Base-by-base conservation (phyloP, 371 early-diverging fungal species). In the Mucor saturninus region DNA sequence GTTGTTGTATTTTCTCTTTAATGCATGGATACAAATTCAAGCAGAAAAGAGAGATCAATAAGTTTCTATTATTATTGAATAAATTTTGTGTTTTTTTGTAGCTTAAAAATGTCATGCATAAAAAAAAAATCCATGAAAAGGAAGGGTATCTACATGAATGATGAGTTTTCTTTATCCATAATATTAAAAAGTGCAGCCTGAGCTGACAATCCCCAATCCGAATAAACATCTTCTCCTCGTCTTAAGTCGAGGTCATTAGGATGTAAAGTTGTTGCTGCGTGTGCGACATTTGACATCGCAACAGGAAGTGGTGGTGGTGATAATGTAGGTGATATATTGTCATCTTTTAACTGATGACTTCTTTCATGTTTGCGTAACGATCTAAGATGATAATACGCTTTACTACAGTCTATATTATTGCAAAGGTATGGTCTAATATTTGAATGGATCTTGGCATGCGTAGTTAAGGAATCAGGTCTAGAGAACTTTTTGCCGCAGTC, bases 401-500 rank as follows among this genome's bases (percentile, higher is more conserved):
- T 87, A 5, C 79, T 77, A 65, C 90, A 88, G 13, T 75, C 76
- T 10, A 77, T 67, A 32, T 75, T 58, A 10, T 68, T 60, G 63
- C 90, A 90, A n/a, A 81, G 63, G 57, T 79, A 88, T 3, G 90
- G 90, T 37, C 88, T 79, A 56, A 87, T 67, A 54, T 86, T 86
- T 30, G 87, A 88, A 64, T 93, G 94, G 2, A 92, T 92, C 69
- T 91, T 90, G 37, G 89, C 80, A 57, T 94, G 94, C 29, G 92
- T 92, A 56, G 89, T 89, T 52, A 94, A 77, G 8, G 91, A 92
- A 69, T 94, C 94, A 67, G 88, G 91, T 50, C 94, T 77, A 13
- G 91, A 88, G 64, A 94, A 94, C 49, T 74, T 79, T 64, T 94
- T 94, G 11, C 83, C 87, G 70, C 94, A 93, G 4, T 75, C 85